These are phyloP conservation scores for Aspergillus bertholletiae DNA, from an alignment of 495 filamentous ascomycete genomes.

Conservation along the genomic window DNA sequence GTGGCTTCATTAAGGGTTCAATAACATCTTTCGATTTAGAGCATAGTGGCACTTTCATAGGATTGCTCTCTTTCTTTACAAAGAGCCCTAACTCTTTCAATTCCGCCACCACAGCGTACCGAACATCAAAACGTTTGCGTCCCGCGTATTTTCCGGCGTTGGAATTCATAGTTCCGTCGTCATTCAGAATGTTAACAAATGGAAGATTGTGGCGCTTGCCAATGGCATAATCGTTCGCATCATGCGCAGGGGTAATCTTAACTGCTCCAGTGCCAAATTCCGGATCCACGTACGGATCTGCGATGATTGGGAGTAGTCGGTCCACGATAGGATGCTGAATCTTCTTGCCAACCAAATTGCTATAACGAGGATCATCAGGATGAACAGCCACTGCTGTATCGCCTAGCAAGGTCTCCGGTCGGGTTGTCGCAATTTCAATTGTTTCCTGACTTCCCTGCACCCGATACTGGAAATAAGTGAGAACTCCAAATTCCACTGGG, in stretches of 20 bases:
- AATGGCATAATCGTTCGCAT: slow-evolving; percentile 72
- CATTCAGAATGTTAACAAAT: slow-evolving; percentile 49
- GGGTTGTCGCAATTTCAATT: slow-evolving; percentile 75
- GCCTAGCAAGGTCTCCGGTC: slow-evolving; percentile 79
- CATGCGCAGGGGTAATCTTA: slow-evolving; percentile 77
- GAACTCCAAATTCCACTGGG: slow-evolving; percentile 70
- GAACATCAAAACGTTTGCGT: slow-evolving; percentile 72
- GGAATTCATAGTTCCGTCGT: slow-evolving; percentile 62
- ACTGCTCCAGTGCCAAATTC: slow-evolving; percentile 78
- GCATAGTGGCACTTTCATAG: slow-evolving; percentile 75
- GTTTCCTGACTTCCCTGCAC: slow-evolving; percentile 61
- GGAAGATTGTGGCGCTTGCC: slow-evolving; percentile 63
- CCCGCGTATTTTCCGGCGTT: slow-evolving; percentile 59
- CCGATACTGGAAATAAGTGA: slow-evolving; percentile 68
- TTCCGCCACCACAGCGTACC: slow-evolving; percentile 65
- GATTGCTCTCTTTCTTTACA: slow-evolving; percentile 75
- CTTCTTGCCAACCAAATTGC: slow-evolving; percentile 67
- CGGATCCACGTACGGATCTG: slow-evolving; percentile 67
- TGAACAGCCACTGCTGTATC: slow-evolving; percentile 76
- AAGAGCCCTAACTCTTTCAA: slow-evolving; percentile 69
- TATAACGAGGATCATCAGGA: slow-evolving; percentile 60
- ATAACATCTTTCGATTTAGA: slow-evolving; percentile 72
- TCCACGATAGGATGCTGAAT: slow-evolving; percentile 69
- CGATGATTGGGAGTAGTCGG: slow-evolving; percentile 64
- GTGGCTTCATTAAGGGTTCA: slow-evolving; percentile 75